Evolutionary conservation across 768 basidiomycete genomes (phyloP), one percentile per base, ranked within the genome.

Genomic region (Suillus variegatus): DNA sequence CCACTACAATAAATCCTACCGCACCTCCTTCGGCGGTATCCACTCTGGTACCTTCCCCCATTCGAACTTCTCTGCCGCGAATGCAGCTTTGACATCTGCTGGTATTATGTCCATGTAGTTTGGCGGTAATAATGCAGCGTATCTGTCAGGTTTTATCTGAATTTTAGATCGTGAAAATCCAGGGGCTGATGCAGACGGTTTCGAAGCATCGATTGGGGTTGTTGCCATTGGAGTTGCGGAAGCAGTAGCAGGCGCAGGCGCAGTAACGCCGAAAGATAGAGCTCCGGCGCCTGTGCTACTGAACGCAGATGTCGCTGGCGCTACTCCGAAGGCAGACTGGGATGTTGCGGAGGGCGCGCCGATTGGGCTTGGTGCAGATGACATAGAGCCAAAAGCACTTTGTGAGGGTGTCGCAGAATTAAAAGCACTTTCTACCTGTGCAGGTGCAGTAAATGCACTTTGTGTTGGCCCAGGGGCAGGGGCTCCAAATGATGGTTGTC

Each of bases 1-100:
- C 20, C 25, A 20, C 28, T 3, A 25, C 28, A 40, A 36, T 9
- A 10, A 47, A 25, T 14, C 51, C 77, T 79, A 88, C 64, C 88
- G 79, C 65, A 88, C 71, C 70, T 87, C 85, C 62, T 84, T 69
- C 10, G 90, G 92, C 46, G 91, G 92, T 64, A 88, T 79, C 86
- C 87, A 92, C 65, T 91, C 90, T 1, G 91, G 91, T 56, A 93
- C 81, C 66, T 83, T 83, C 73, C 88, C 86, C 82, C 85, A 90
- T 70, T 86, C 86, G 69, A 93, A 93, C 75, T 76, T 85, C 62
- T 79, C 77, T 22, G 76, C 76, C 67, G 78, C 71, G 70, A 92
- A 92, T 47, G 87, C 87, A 7, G 83, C 82, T 69, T 80, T 73
- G 61, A 80, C 84, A 6, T 70, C 71, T 57, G 78, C 71, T 2